Conservation (phyloP, 345 rosid genomes). For the Syzygium grande region DNA sequence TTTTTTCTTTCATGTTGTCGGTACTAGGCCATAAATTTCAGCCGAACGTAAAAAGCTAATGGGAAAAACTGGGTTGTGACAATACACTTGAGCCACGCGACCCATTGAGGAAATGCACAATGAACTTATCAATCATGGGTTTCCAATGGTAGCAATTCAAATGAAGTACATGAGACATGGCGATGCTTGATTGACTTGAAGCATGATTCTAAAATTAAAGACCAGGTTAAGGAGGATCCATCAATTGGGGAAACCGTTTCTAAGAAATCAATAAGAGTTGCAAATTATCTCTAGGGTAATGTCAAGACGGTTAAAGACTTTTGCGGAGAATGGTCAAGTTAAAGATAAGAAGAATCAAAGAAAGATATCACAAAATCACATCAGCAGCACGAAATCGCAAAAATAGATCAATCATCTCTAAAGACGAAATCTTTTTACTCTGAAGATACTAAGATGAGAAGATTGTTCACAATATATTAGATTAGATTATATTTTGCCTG, state of each 20-base stretch:
- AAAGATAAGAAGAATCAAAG: neutral
- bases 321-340: neutral
- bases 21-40: neutral
- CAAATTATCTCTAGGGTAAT: neutral
- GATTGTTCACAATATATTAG: neutral
- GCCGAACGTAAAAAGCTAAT: neutral
- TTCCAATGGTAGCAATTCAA: neutral
- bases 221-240: neutral
- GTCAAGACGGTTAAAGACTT: neutral
- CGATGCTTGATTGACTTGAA: neutral
- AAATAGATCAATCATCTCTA: neutral
- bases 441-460: neutral
- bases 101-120: neutral
- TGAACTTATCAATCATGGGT: neutral
- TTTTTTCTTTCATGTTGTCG: neutral
- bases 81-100: neutral
- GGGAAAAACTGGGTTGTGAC: neutral
- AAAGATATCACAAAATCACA: neutral
- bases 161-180: neutral
- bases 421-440: neutral
- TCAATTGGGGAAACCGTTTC: neutral
- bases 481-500: no score
- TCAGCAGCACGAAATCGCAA: fast-evolving
- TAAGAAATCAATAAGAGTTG: neutral
- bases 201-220: neutral